phyloP scores from a whole-genome alignment of 2,329 filamentous ascomycete species.

The Diaporthe aspalathi region DNA sequence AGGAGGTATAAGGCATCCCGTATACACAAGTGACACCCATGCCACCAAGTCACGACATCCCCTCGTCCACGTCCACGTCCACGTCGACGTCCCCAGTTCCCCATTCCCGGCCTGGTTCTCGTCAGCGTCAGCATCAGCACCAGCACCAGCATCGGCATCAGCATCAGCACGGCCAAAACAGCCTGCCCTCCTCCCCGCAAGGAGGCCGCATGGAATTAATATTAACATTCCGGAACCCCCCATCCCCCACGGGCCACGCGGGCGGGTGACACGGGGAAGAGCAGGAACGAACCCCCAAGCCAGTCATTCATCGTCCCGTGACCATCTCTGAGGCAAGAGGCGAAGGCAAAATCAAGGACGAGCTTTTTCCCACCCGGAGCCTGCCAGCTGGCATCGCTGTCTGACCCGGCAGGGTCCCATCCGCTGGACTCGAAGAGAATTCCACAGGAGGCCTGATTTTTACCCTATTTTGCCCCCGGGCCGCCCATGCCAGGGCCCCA shows the following conservation, averaged over 20 bases:
- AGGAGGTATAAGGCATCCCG: neutral
- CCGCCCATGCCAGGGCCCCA: conserved; percentile 14
- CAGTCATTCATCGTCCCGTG: conserved; percentile 34
- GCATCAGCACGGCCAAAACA: conserved; percentile 1
- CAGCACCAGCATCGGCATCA: conserved; percentile 11
- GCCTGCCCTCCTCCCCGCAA: neutral
- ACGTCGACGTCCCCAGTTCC: neutral
- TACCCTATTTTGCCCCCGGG: conserved; percentile 14
- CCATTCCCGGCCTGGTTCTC: neutral
- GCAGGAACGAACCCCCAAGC: conserved; percentile 36
- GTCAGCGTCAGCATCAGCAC: conserved; percentile 4
- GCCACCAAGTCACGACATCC: conserved; percentile 14
- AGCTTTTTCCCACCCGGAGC: neutral
- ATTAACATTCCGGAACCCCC: conserved; percentile 20
- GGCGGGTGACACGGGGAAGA: conserved; percentile 30
- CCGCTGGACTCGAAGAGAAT: conserved; percentile 29
- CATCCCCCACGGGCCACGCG: conserved; percentile 19
- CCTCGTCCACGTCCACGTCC: neutral
- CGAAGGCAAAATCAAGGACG: conserved; percentile 22
- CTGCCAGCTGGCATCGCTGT: conserved; percentile 11
- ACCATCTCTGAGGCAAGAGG: conserved; percentile 31
- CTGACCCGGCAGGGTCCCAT: conserved; percentile 12
- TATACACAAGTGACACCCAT: neutral
- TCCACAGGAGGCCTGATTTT: conserved; percentile 24
- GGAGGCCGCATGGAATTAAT: conserved; percentile 4